Base-by-base conservation (phyloP, 1,139 yeast genomes). In the Candida smagusa region DNA sequence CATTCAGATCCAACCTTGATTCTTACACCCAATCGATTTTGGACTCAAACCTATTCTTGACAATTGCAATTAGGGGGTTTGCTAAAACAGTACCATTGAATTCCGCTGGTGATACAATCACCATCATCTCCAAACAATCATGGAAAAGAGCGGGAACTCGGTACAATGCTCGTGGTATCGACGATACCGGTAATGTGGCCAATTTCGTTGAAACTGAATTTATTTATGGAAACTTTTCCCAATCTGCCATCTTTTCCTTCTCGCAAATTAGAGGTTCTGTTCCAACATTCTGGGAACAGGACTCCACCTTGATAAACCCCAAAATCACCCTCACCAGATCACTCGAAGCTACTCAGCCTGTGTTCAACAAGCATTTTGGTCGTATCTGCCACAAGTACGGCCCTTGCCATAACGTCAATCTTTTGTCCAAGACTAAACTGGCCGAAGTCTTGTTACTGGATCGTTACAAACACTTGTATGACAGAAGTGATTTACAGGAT, bases 231-330 rank as follows among this genome's bases (percentile, higher is more conserved):
- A 47, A 48, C 34, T 64, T 68, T 9, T 47, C 65, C 8, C 58
- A 56, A 27, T 41, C 52, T 4, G 77, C 77, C 36, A 71, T 82
- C 26, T 88, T 79, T 56, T 80, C 97, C 2, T 90, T 82, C 57
- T 79, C 85, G 1, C 96, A 90, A 59, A 77, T 92, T 11, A 72
- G 99, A 58, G 99, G 99, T 2, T 85, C 96, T 11, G 92, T 92
- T 3, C 98, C 99, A 0, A 74, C 94, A 1, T 94, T 94, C 56
- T 94, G 98, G 98, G 98, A 94, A 57, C 99, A 94, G 58, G 97
- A 90, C 53, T 81, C 95, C 1, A 83, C 87, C 9, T 63, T 82
- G 39, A 84, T 92, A 12, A 81, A 82, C 48, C 90, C 94, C 12
- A 92, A 90, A 57, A 87, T 92, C 35, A 84, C 86, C 28, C 74